Evolutionary conservation across 768 basidiomycete genomes (phyloP), one percentile per base, ranked within the genome.

Genomic region (Baorangia bicolor): DNA sequence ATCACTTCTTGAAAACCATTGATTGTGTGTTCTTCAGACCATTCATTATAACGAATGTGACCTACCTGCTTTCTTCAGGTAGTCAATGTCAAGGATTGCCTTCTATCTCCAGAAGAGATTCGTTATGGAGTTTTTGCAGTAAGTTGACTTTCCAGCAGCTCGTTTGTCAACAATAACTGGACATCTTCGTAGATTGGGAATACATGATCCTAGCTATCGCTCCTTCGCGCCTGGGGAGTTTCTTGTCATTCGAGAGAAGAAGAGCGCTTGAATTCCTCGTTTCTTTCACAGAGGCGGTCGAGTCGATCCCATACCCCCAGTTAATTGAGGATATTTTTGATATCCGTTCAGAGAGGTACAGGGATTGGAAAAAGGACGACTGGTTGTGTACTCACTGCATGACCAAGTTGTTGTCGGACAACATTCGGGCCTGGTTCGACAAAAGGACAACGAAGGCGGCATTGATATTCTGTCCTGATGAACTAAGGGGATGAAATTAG

Each of bases 381-480:
- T 69, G 70, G 63, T 18, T 74, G n/a, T 75, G 74, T 55, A 55
- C 59, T 53, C 21, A 47, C 2, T 74, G 73, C 51, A 63, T 75
- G 47, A 47, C 37, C 5, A 54, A 55, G 46, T 40, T 75, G 28
- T 33, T 64, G 28, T 58, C 53, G 31, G 55, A 53, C 18, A 52
- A 39, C 11, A 14, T 61, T 21, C 55, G 45, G 14, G 28, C 41
- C 18, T 64, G 63, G 63, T 64, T 60, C n/a, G 42, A 56, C 8
- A 18, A 18, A n/a, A 45, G 20, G 47, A 42, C 12, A 2, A 31
- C 30, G 21, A 30, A 16, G 12, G 6, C 4, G 12, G 53, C 43
- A 27, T n/a, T 44, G 27, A 13, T 28, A 33, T 25, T 25, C 16
- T 9, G 27, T 30, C 5, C 11, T 12, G 41, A 31, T 7, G 20